Percentiles rank a stretch among this genome's conserved stretches.
These are phyloP conservation scores for Daldinia decipiens DNA, from an alignment of 495 filamentous ascomycete genomes.

Conservation along the genomic window DNA sequence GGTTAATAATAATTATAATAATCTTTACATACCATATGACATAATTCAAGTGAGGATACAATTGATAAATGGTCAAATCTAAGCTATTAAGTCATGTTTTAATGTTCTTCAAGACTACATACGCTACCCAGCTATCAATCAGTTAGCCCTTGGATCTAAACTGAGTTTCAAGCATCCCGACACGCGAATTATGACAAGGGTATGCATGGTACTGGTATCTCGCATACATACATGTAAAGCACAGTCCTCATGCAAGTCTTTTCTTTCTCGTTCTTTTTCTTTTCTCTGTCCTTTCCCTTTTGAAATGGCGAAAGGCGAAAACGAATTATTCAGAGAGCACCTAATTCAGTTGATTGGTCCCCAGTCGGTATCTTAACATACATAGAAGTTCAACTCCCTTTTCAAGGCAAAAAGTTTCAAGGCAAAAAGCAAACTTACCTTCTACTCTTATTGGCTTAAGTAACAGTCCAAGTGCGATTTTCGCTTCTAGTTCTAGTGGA, in stretches of 20 bases:
- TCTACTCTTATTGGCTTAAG: slow-evolving; percentile 1
- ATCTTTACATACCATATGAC: slow-evolving; percentile 17
- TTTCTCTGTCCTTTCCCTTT: background rate
- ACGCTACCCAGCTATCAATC: background rate
- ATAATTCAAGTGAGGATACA: slow-evolving; percentile 1
- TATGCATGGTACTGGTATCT: slow-evolving; percentile 14
- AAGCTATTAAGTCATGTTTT: background rate
- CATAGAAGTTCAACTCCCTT: background rate
- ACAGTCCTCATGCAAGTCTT: background rate
- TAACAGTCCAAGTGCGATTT: slow-evolving; percentile 7
- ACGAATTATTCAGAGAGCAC: background rate
- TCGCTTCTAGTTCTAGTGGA: background rate
- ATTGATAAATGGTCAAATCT: slow-evolving; percentile 1
- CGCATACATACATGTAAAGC: slow-evolving; percentile 8
- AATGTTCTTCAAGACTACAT: background rate
- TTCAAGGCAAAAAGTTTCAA: background rate
- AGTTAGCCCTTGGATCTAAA: background rate
- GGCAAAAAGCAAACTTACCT: background rate
- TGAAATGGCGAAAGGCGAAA: background rate
- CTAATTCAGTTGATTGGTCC: background rate
- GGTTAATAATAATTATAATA: no score
- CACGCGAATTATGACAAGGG: slow-evolving; percentile 18
- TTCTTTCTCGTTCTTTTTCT: background rate
- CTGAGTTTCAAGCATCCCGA: background rate
- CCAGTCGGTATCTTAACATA: background rate